These are phyloP conservation scores for Umbelopsis sp. DNA, from an alignment of 371 early-diverging fungal genomes.

Conservation along the genomic window DNA sequence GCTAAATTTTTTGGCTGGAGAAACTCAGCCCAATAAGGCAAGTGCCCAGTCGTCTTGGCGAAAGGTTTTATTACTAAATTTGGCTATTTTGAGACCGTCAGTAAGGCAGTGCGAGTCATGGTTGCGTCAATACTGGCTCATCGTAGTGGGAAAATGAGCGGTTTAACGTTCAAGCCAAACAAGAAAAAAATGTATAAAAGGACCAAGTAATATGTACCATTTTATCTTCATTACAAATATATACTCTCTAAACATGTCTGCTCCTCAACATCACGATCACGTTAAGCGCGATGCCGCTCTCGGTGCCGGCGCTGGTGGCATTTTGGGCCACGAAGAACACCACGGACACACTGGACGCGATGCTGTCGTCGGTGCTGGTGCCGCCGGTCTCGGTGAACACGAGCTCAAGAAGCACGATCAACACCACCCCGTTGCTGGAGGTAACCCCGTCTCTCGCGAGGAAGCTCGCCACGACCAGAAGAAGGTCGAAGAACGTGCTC, in stretches of 20 bases:
- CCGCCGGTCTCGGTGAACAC: slow-evolving; percentile 23
- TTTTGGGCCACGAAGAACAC: slow-evolving; percentile 3
- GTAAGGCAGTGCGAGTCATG: background rate
- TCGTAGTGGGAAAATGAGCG: background rate
- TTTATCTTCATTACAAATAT: background rate
- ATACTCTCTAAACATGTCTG: background rate
- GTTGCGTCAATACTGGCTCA: background rate
- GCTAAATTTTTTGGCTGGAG: background rate
- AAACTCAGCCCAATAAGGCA: background rate
- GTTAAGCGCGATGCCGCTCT: slow-evolving; percentile 23
- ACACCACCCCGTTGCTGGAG: slow-evolving; percentile 12
- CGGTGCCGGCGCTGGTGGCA: slow-evolving; percentile 22
- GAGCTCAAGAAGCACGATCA: slow-evolving; percentile 22
- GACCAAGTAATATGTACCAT: background rate
- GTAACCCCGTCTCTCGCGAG: slow-evolving; percentile 11
- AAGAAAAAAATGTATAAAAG: background rate
- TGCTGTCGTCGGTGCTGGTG: slow-evolving; percentile 23
- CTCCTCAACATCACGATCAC: slow-evolving; percentile 18
- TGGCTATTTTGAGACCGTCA: no score
- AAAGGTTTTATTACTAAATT: no score
- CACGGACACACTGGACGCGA: slow-evolving; percentile 20
- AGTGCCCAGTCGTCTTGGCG: background rate
- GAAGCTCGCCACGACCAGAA: background rate
- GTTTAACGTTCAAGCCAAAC: no score
- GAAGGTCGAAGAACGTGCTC: slow-evolving; percentile 14